Evolutionary conservation across 202 grass and related monocot genomes (phyloP), one percentile per base, ranked within the genome.

Genomic region (Saccharum hybrid): DNA sequence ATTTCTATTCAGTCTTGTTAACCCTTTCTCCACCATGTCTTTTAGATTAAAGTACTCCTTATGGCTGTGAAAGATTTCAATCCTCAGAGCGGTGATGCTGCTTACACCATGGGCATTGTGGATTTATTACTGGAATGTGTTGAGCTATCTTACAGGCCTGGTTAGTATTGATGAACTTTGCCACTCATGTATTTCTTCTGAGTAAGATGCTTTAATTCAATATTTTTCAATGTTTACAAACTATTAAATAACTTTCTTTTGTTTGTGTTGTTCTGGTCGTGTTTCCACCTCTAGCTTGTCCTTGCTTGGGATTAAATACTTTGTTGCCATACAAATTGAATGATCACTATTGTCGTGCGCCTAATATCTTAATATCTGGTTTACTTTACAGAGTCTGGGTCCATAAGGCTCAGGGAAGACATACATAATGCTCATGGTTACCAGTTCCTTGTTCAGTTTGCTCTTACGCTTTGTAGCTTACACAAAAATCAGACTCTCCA

Each of bases 351-450:
- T 84, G 70, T 66, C 36, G 36, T 41, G 8, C 13, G 11, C 65
- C 65, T 89, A 71, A 71, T 67, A 72, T 81, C 83, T 77, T 60
- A 28, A 37, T 75, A 78, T 79, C 40, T 49, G 19, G 45, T 65
- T 78, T 46, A 82, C 41, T 42, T 71, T 91, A 69, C 78, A 94
- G 93, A 94, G 72, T 87, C 93, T 81, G 96, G 91, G 31, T 85
- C 91, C 52, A 80, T 92, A 76, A 94, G 85, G 30, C 93, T 99
- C 64, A 94, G 91, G 75, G 96, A 99, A 87, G 96, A 99, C 82
- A 99, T 99, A 77, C 96, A 99, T 71, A 99, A 99, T 88, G 96
- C 96, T 78, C 96, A 99, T 89, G 96, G 96, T 26, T 94, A 99
- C 74, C 96, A 99, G 77, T 99, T 96, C 88, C 89, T 99, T 79